These are phyloP conservation scores for Solanum hybrid DNA, from an alignment of 305 asterid genomes.

Conservation along the genomic window DNA sequence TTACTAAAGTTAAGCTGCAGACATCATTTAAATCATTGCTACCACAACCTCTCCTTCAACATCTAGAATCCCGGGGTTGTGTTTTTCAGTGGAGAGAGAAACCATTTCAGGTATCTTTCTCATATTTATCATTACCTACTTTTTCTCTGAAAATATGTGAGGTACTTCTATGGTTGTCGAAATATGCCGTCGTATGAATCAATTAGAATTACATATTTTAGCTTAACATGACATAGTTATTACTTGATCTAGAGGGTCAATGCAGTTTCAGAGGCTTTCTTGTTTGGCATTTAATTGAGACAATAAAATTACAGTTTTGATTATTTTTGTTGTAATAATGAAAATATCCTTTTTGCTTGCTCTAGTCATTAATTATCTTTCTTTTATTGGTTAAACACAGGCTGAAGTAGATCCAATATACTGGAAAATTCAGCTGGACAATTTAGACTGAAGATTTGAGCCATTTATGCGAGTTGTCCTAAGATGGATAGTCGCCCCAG, in stretches of 20 bases:
- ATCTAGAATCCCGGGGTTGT: constrained; percentile 77
- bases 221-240: neutral
- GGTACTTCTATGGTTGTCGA: neutral
- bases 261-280: neutral
- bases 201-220: neutral
- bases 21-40: constrained; percentile 40
- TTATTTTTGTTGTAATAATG: neutral
- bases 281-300: neutral
- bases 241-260: neutral
- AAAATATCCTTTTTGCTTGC: neutral
- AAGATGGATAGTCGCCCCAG: neutral
- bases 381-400: constrained; percentile 21
- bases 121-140: neutral
- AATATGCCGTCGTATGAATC: neutral
- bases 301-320: neutral
- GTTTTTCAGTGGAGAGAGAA: constrained; percentile 67
- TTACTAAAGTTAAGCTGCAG: constrained; percentile 62
- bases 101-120: constrained; percentile 40
- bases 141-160: neutral
- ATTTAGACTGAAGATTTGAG: constrained; percentile 23
- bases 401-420: constrained; percentile 73
- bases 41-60: constrained; percentile 45
- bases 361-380: neutral
- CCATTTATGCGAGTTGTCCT: neutral
- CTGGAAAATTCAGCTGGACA: constrained; percentile 57